Evolutionary conservation across 2,329 filamentous ascomycete genomes (phyloP).

Genomic region (Pseudogymnoascus sp.): DNA sequence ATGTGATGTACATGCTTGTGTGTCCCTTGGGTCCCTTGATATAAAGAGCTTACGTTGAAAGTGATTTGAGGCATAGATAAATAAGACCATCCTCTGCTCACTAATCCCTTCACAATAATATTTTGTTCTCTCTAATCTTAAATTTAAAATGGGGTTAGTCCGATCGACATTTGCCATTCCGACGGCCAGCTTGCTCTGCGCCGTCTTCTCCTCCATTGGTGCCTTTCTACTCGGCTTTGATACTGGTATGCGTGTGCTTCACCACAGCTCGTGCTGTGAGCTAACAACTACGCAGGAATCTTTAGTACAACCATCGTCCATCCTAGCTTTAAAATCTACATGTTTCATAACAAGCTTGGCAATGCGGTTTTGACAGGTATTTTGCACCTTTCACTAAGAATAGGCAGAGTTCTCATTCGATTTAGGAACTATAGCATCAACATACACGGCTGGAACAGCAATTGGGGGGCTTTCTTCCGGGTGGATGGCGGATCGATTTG

Average conservation of each 20-base stretch:
- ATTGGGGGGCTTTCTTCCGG: background rate
- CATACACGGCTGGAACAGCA: background rate
- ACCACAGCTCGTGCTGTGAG: background rate
- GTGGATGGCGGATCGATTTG: background rate
- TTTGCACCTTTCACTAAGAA: background rate
- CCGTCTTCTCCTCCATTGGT: background rate
- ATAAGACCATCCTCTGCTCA: background rate
- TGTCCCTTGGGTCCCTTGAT: background rate
- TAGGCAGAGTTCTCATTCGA: background rate
- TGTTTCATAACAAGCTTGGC: background rate
- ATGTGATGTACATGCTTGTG: too few species aligned
- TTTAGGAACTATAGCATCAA: background rate
- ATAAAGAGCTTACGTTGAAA: background rate
- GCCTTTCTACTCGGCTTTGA: background rate
- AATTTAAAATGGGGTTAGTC: background rate
- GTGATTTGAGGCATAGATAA: background rate
- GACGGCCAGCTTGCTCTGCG: background rate
- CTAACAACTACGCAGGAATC: background rate
- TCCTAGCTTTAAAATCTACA: background rate
- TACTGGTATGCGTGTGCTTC: background rate
- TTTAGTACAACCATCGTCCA: background rate
- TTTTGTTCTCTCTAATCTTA: background rate
- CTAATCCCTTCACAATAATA: background rate
- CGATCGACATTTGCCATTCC: background rate
- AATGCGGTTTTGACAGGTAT: background rate